Evolutionary conservation across 352 stramenopile species (phyloP).

Genomic region (Pythium periplocum): DNA sequence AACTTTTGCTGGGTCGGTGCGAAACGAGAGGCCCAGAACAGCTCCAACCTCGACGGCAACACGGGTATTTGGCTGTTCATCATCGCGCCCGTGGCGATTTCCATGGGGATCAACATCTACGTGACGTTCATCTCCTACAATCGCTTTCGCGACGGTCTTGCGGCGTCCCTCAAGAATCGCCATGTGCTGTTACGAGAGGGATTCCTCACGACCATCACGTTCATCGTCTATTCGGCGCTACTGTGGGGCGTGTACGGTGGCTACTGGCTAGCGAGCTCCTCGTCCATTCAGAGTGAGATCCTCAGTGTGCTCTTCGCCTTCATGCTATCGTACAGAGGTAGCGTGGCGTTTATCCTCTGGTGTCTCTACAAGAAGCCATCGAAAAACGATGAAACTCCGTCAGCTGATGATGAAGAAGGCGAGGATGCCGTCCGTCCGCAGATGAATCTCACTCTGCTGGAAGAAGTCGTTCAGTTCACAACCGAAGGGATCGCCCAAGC

Average conservation of each 20-base stretch:
- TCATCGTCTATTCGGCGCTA: slow-evolving; percentile 62
- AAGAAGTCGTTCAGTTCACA: slow-evolving; percentile 76
- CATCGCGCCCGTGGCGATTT: slow-evolving; percentile 40
- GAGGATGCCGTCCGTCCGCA: slow-evolving; percentile 64
- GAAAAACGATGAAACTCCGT: background rate
- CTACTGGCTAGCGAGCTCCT: slow-evolving; percentile 47
- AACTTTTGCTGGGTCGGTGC: slow-evolving; percentile 74
- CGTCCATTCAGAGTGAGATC: slow-evolving; percentile 22
- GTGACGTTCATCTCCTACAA: slow-evolving; percentile 58
- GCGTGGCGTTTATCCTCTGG: slow-evolving; percentile 66
- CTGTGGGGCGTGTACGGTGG: slow-evolving; percentile 60
- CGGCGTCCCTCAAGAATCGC: slow-evolving; percentile 50
- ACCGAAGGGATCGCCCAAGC: slow-evolving; percentile 68
- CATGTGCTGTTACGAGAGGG: slow-evolving; percentile 56
- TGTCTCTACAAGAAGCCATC: slow-evolving; percentile 53
- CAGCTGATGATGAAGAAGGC: slow-evolving; percentile 27
- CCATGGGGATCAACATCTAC: slow-evolving; percentile 57
- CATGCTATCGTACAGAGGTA: slow-evolving; percentile 65
- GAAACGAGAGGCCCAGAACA: slow-evolving; percentile 30
- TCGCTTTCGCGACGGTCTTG: slow-evolving; percentile 56
- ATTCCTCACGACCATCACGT: slow-evolving; percentile 63
- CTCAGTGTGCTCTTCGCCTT: slow-evolving; percentile 60
- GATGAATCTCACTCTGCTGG: slow-evolving; percentile 71
- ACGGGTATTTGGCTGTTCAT: slow-evolving; percentile 68
- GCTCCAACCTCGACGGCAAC: slow-evolving; percentile 20